These are phyloP conservation scores for Trebouxia sp. DNA, from an alignment of 139 green algal species.

Conservation along the genomic window DNA sequence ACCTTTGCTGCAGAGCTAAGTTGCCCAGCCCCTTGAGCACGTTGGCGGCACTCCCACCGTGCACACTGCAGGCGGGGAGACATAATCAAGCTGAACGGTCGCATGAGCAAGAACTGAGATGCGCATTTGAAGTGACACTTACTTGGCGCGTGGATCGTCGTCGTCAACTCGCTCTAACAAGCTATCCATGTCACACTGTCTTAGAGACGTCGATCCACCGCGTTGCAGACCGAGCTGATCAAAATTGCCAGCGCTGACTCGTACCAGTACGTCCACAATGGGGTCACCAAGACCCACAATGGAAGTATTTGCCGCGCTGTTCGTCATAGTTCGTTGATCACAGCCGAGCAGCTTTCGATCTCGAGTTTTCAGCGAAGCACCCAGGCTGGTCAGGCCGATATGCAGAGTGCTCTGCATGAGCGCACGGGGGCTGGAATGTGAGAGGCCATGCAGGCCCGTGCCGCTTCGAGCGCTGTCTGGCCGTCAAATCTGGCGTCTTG, in stretches of 20 bases:
- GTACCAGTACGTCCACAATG: neutral
- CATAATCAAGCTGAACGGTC: neutral
- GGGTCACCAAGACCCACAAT: slow-evolving; percentile 7
- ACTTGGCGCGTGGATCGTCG: neutral
- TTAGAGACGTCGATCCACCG: neutral
- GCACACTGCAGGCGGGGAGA: neutral
- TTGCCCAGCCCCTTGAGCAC: slow-evolving; percentile 22
- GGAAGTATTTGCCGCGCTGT: neutral
- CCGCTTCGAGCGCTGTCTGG: too few relatives aligned
- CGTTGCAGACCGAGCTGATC: slow-evolving; percentile 1
- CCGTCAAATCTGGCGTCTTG: too few relatives aligned
- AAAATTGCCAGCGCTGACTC: neutral
- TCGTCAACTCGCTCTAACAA: neutral
- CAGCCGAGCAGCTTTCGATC: neutral
- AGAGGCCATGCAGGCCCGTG: too few relatives aligned
- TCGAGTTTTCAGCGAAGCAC: neutral
- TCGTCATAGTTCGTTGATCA: neutral
- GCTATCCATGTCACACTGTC: neutral
- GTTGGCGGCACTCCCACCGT: slow-evolving; percentile 50
- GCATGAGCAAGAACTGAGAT: neutral
- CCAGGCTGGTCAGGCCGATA: too few relatives aligned
- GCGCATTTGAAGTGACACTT: neutral
- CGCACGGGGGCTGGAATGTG: too few relatives aligned
- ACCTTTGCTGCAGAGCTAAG: neutral
- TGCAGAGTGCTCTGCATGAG: neutral